Evolutionary conservation across 2,329 filamentous ascomycete genomes (phyloP).

Genomic region (Helotiales sp.): DNA sequence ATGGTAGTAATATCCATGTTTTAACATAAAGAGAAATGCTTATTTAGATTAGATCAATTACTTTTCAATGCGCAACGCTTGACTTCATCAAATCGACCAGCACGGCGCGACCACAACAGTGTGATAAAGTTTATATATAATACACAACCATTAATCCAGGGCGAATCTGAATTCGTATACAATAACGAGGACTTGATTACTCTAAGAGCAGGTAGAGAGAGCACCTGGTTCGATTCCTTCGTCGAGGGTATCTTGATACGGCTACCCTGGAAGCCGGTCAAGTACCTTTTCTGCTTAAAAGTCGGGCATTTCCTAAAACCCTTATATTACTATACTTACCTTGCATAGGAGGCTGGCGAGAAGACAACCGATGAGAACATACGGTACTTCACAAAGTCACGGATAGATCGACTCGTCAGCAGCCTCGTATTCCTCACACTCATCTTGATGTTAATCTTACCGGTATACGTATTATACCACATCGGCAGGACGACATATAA

Average conservation of each 20-base stretch:
- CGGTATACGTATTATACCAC: conserved; percentile 21
- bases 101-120: conserved; percentile 35
- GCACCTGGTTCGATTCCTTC: conserved; percentile 40
- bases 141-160: conserved; percentile 22
- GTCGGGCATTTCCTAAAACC: background rate
- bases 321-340: background rate
- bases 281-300: conserved; percentile 20
- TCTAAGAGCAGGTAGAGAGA: conserved; percentile 38
- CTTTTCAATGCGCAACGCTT: conserved; percentile 18
- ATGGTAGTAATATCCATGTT: too few species aligned
- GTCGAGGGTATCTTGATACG: conserved; percentile 34
- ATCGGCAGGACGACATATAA: conserved; percentile 1
- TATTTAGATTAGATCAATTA: conserved; percentile 10
- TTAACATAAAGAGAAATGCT: too few species aligned
- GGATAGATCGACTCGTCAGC: conserved; percentile 11
- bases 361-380: conserved; percentile 9
- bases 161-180: conserved; percentile 36
- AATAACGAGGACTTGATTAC: conserved; percentile 43
- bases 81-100: conserved; percentile 33
- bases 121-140: conserved; percentile 32
- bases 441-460: conserved; percentile 16
- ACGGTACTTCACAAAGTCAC: conserved; percentile 2
- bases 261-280: conserved; percentile 12
- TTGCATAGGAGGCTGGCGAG: conserved; percentile 5
- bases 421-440: conserved; percentile 16